Percentiles rank a stretch among this genome's conserved stretches.
Evolutionary conservation across 768 basidiomycete genomes (phyloP).

Genomic region (Ephemerocybe angulata): DNA sequence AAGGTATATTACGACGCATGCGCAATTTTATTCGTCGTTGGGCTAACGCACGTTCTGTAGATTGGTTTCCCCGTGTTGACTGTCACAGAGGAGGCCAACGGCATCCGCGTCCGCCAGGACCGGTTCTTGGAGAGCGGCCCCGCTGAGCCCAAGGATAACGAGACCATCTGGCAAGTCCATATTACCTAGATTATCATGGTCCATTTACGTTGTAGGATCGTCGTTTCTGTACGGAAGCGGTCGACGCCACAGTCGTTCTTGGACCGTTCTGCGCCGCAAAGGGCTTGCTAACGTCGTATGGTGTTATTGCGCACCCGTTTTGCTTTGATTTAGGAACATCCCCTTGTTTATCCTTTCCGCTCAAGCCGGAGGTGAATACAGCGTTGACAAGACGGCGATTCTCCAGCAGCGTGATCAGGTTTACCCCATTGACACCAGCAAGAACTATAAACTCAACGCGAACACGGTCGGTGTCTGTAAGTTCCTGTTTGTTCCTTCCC

Average conservation of each 20-base stretch:
- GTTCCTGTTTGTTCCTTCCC: constrained; percentile 25
- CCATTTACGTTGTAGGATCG: neutral
- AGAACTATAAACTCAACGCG: constrained; percentile 87
- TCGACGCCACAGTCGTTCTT: neutral
- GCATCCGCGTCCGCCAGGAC: constrained; percentile 82
- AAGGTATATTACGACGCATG: constrained; percentile 55
- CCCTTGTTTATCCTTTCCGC: constrained; percentile 72
- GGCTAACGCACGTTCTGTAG: constrained; percentile 14
- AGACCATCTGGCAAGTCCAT: constrained; percentile 71
- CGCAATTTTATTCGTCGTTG: neutral
- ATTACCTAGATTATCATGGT: neutral
- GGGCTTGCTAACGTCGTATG: constrained; percentile 1
- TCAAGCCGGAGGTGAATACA: constrained; percentile 52
- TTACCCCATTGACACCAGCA: constrained; percentile 69
- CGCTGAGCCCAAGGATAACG: constrained; percentile 75
- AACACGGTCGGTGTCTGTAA: constrained; percentile 85
- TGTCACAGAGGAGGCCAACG: constrained; percentile 70
- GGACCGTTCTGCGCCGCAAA: neutral
- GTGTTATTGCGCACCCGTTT: neutral
- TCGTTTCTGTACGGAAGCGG: neutral
- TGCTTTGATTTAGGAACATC: constrained; percentile 53
- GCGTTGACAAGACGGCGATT: constrained; percentile 58
- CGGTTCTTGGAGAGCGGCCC: constrained; percentile 87
- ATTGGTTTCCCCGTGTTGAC: constrained; percentile 87
- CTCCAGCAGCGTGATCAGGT: constrained; percentile 65